A percentile compares a stretch with the other conserved stretches of the same genome.
Evolutionary conservation across 768 basidiomycete genomes (phyloP).

Genomic region (Auriscalpium microsporum): DNA sequence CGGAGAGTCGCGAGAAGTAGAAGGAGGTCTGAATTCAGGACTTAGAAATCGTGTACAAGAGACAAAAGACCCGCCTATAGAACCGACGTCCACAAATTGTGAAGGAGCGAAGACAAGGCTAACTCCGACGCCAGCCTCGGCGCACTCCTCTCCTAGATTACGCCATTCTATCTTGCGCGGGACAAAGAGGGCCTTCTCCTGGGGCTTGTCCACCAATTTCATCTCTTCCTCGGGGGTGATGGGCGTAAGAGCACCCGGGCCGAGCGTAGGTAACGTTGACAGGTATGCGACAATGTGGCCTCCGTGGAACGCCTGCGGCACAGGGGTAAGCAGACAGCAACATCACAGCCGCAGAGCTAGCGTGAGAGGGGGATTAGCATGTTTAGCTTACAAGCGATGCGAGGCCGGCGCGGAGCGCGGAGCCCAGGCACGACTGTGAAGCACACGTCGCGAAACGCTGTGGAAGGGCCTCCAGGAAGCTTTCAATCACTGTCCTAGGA

Average conservation of each 20-base stretch:
- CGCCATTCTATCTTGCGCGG: slow-evolving; percentile 78
- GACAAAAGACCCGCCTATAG: slow-evolving; percentile 48
- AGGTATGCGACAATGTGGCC: slow-evolving; percentile 75
- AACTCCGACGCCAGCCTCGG: slow-evolving; percentile 83
- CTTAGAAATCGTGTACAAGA: background rate
- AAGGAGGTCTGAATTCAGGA: background rate
- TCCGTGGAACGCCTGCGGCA: slow-evolving; percentile 48
- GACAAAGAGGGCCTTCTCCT: slow-evolving; percentile 72
- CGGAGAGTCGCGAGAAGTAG: too few species aligned
- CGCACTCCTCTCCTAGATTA: slow-evolving; percentile 79
- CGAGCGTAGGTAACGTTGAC: slow-evolving; percentile 58
- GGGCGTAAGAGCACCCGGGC: slow-evolving; percentile 59
- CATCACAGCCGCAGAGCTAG: too few species aligned
- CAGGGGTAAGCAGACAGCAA: too few species aligned
- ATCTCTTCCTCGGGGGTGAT: slow-evolving; percentile 42
- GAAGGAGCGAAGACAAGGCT: slow-evolving; percentile 80
- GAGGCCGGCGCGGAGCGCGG: slow-evolving; percentile 63
- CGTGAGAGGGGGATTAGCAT: too few species aligned
- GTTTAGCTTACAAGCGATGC: slow-evolving; percentile 54
- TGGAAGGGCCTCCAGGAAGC: slow-evolving; percentile 58
- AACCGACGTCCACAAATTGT: slow-evolving; percentile 78
- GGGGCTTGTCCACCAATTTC: slow-evolving; percentile 71
- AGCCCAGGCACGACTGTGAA: slow-evolving; percentile 64
- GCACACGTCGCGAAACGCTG: slow-evolving; percentile 42
- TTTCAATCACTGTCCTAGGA: slow-evolving; percentile 53